phyloP scores from a whole-genome alignment of 768 basidiomycete species.

The Mycena chlorophos region DNA sequence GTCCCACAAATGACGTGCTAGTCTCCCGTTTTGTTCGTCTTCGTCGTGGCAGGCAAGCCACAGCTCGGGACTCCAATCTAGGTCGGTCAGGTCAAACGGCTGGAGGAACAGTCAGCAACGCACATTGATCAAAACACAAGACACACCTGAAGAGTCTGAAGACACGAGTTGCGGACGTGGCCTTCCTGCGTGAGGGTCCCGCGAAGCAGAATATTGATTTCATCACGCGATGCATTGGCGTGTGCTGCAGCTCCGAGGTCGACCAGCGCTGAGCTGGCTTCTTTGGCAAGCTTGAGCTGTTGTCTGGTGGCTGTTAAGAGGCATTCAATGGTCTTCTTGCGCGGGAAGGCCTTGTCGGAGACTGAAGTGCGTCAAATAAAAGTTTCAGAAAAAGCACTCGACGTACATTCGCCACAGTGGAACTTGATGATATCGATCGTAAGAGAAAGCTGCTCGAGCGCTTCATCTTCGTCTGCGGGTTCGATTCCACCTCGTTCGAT shows the following conservation, averaged over 20 bases:
- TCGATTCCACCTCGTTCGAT: conserved; percentile 68
- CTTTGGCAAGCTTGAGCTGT: conserved; percentile 81
- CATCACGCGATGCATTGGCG: conserved; percentile 57
- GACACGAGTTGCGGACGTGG: conserved; percentile 81
- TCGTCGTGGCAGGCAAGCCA: conserved; percentile 88
- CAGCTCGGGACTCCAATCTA: conserved; percentile 88
- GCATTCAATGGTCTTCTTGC: conserved; percentile 63
- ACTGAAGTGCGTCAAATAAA: conserved; percentile 45
- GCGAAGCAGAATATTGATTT: conserved; percentile 63
- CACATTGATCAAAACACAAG: background rate
- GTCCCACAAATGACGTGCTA: conserved; percentile 87
- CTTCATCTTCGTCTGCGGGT: conserved; percentile 67
- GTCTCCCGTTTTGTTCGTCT: conserved; percentile 80
- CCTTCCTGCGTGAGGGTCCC: conserved; percentile 86
- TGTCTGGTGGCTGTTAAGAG: conserved; percentile 72
- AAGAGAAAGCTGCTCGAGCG: conserved; percentile 76
- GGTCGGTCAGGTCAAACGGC: conserved; percentile 92
- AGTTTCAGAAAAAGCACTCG: background rate
- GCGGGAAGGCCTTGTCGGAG: conserved; percentile 69
- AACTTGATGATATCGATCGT: conserved; percentile 68
- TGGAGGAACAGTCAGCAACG: conserved; percentile 31
- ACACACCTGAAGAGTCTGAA: conserved; percentile 85
- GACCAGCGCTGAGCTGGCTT: conserved; percentile 76
- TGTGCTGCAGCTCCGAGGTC: conserved; percentile 81
- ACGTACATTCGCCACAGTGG: conserved; percentile 73